A percentile compares a stretch with the other conserved stretches of the same genome.
These are phyloP conservation scores for Fusarium succisae DNA, from an alignment of 2,329 filamentous ascomycete genomes.

Conservation along the genomic window DNA sequence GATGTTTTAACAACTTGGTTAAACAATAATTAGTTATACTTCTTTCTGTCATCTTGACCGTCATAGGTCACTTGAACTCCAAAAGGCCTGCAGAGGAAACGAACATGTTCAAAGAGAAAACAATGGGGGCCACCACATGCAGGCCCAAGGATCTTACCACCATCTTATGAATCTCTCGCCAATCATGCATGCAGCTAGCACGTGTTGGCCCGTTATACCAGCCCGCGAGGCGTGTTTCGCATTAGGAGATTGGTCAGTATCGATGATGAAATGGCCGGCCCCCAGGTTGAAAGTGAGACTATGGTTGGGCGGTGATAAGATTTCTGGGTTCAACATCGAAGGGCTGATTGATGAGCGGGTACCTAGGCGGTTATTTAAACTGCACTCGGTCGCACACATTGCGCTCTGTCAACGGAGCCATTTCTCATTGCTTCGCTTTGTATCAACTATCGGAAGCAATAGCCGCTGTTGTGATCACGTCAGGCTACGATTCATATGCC, in stretches of 20 bases:
- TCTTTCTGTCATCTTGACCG: neutral
- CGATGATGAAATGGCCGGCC: neutral
- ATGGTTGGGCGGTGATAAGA: neutral
- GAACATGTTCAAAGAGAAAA: constrained; percentile 9
- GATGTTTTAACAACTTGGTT: too few relatives aligned
- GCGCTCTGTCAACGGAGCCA: too few relatives aligned
- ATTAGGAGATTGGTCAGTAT: neutral
- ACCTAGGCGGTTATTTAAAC: neutral
- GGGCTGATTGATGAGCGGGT: neutral
- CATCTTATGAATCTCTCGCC: constrained; percentile 7
- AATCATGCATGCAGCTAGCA: constrained; percentile 20
- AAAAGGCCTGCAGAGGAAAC: neutral
- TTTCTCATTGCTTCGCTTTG: neutral
- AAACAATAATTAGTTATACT: neutral
- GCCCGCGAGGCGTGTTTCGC: constrained; percentile 9
- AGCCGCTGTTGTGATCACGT: neutral
- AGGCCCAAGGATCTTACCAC: neutral
- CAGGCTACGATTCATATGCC: neutral
- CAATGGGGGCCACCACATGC: constrained; percentile 3
- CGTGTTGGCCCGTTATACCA: constrained; percentile 4
- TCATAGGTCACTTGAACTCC: neutral
- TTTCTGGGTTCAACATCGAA: neutral
- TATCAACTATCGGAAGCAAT: neutral
- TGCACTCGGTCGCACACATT: neutral
- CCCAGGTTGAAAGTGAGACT: neutral